Conservation (phyloP, 1,284 basidiomycete species). For the Somion occarium region DNA sequence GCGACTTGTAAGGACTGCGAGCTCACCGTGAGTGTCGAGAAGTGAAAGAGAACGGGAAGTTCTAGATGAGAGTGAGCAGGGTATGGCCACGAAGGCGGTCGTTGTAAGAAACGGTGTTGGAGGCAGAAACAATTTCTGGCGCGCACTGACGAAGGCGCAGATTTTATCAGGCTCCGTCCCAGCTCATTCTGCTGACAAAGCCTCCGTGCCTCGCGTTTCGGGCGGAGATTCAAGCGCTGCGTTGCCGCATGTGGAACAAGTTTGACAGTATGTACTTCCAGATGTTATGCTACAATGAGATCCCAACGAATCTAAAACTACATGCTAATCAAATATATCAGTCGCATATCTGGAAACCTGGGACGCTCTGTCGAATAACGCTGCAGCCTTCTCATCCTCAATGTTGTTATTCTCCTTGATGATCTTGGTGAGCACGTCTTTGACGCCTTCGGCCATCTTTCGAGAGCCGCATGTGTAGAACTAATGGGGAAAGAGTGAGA, state of each 20-base stretch:
- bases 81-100: slow-evolving; percentile 15
- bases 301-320: no score
- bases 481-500: slow-evolving; percentile 18
- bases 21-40: slow-evolving; percentile 10
- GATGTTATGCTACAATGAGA: no score
- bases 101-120: slow-evolving; percentile 16
- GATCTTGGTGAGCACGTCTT: slow-evolving; percentile 32
- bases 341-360: slow-evolving; percentile 36
- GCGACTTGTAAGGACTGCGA: slow-evolving; percentile 6
- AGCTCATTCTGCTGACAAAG: neutral
- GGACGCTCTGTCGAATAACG: slow-evolving; percentile 30
- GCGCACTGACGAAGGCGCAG: slow-evolving; percentile 9
- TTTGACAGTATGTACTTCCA: no score
- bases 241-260: no score
- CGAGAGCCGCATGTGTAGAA: slow-evolving; percentile 46
- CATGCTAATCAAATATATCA: slow-evolving; percentile 36
- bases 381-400: slow-evolving; percentile 25
- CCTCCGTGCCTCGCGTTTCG: no score
- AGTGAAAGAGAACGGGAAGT: slow-evolving; percentile 16
- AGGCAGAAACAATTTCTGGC: slow-evolving; percentile 12
- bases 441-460: slow-evolving; percentile 35
- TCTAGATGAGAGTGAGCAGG: slow-evolving; percentile 11
- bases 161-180: slow-evolving; percentile 3
- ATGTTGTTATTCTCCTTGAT: slow-evolving; percentile 27
- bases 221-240: no score